phyloP scores from a whole-genome alignment of 2,329 filamentous ascomycete species.

The Orbilia blumenaviensis region DNA sequence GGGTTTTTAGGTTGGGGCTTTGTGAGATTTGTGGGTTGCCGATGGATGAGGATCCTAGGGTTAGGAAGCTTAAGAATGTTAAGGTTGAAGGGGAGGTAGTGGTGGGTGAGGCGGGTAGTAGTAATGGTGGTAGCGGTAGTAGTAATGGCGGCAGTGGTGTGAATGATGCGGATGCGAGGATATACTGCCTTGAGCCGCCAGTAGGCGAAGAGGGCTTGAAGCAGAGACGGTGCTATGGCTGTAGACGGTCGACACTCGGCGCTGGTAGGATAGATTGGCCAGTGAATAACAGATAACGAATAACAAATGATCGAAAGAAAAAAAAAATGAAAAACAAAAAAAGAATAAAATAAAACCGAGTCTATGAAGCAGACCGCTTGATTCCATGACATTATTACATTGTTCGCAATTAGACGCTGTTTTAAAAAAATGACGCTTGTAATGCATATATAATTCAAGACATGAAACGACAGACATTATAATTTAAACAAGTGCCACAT shows the following conservation, averaged over 20 bases:
- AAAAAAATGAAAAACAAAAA: neutral
- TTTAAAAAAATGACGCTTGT: too few relatives aligned
- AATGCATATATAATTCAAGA: neutral
- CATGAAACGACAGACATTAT: neutral
- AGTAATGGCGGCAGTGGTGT: constrained; percentile 62
- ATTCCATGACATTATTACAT: neutral
- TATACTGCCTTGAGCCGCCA: constrained; percentile 57
- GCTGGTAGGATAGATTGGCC: constrained; percentile 60
- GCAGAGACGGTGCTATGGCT: constrained; percentile 72
- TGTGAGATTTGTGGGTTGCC: constrained; percentile 58
- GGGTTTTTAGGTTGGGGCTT: constrained; percentile 13
- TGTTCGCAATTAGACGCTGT: too few relatives aligned
- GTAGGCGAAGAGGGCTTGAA: constrained; percentile 61
- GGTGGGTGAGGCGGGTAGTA: too few relatives aligned
- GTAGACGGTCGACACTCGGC: constrained; percentile 71
- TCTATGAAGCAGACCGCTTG: neutral
- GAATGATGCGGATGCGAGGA: constrained; percentile 56
- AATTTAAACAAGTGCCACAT: neutral
- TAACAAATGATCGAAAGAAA: neutral
- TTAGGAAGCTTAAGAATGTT: constrained; percentile 53
- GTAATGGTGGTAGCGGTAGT: neutral
- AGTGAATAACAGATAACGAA: constrained; percentile 41
- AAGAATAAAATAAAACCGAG: neutral
- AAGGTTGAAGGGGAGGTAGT: constrained; percentile 57
- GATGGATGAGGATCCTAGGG: constrained; percentile 55